Percentiles rank a stretch among this genome's conserved stretches.
Evolutionary conservation across 441 rosid genomes (phyloP).

Genomic region (Adansonia madagascariensis): DNA sequence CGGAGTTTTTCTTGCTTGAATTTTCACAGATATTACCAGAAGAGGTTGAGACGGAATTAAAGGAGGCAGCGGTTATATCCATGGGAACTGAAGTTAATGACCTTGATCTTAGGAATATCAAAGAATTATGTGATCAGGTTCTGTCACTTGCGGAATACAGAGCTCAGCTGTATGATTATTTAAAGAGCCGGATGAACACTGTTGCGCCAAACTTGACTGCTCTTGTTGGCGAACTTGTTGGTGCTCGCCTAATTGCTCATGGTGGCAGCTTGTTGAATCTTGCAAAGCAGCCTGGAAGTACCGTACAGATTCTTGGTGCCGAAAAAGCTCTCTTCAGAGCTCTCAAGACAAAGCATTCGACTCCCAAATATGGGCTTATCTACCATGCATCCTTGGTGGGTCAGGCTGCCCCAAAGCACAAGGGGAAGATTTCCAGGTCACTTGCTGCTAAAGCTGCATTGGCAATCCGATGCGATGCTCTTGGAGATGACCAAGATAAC

Average conservation of each 20-base stretch:
- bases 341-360: constrained; percentile 56
- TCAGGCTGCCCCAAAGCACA: constrained; percentile 78
- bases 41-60: constrained; percentile 73
- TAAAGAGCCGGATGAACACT: constrained; percentile 85
- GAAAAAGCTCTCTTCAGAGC: constrained; percentile 94
- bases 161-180: constrained; percentile 84
- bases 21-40: constrained; percentile 58
- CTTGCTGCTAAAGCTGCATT: constrained; percentile 78
- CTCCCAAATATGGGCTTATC: constrained; percentile 56
- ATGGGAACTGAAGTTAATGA: constrained; percentile 76
- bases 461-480: constrained; percentile 82
- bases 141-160: constrained; percentile 81
- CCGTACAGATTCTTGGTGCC: constrained; percentile 88
- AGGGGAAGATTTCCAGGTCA: constrained; percentile 86
- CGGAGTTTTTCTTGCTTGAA: not conserved
- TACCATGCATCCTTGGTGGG: constrained; percentile 86
- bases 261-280: constrained; percentile 91
- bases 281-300: constrained; percentile 90
- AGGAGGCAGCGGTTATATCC: constrained; percentile 83
- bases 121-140: constrained; percentile 86
- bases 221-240: constrained; percentile 93
- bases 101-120: constrained; percentile 40
- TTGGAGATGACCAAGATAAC: constrained; percentile 75
- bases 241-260: constrained; percentile 86
- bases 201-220: constrained; percentile 89